Evolutionary conservation across 352 stramenopile species (phyloP), one percentile per base, ranked within the genome.

Genomic region (Phytophthora litchii): DNA sequence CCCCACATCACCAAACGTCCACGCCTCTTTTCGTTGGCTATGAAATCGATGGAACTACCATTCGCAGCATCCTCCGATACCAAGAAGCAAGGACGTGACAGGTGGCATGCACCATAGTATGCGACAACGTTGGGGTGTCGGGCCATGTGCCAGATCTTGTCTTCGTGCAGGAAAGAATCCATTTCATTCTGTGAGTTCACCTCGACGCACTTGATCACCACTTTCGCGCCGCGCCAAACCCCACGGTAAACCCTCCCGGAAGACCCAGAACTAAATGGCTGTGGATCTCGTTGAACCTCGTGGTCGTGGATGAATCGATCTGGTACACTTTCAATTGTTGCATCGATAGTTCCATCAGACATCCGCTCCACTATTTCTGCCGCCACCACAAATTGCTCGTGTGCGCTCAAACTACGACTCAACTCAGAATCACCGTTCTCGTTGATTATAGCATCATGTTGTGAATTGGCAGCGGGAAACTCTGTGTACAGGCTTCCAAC

Each of bases 81-180:
- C 21, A 67, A 67, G 37, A 61, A 62, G 29, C 54, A 61, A 1
- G 50, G 59, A 6, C 38, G 31, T n/a, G 42, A 5, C 8, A 52
- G 13, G 38, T 67, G 50, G 27, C 54, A 59, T 16, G 55, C 62
- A 19, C 64, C 63, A 32, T 64, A 67, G 14, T 56, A 50, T 19
- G 29, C 46, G 16, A 62, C 50, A 14, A 67, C 17, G 29, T 67
- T 54, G 14, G 42, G 42, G 25, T 61, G 42, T 4, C 27, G 46
- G 8, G 51, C 16, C 45, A 17, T 43, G 20, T 52, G 42, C 59
- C 59, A 67, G 11, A 54, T 60, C 0, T 14, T 42, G 10, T 46
- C 41, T 31, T 67, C 59, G 17, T 37, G 35, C 29, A 56, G 17
- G 27, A 67, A 67, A 0, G 46, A n/a, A 0, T 12, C 14, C 36